Evolutionary conservation across 441 rosid genomes (phyloP).

Genomic region (Pelargonium hybrid): DNA sequence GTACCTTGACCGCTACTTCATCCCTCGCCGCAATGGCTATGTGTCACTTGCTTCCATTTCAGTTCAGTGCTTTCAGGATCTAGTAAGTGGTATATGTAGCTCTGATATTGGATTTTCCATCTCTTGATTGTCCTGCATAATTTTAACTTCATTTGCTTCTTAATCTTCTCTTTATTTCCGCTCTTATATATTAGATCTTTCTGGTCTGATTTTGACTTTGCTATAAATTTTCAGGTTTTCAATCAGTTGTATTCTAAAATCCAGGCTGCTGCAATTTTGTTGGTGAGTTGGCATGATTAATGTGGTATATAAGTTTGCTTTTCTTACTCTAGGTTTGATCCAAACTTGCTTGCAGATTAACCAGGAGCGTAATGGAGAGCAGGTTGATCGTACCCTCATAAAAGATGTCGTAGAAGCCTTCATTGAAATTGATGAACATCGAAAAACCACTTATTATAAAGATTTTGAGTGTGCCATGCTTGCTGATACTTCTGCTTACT

Average conservation of each 20-base stretch:
- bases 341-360: slow-evolving; percentile 17
- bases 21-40: slow-evolving; percentile 17
- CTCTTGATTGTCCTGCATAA: too few relatives aligned
- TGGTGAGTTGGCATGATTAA: slow-evolving; percentile 15
- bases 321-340: background rate
- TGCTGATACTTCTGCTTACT: slow-evolving; percentile 21
- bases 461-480: slow-evolving; percentile 28
- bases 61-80: slow-evolving; percentile 19
- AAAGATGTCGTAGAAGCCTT: slow-evolving; percentile 23
- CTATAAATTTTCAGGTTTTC: slow-evolving; percentile 22
- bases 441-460: slow-evolving; percentile 17
- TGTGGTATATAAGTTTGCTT: background rate
- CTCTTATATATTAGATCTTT: background rate
- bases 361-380: slow-evolving; percentile 24
- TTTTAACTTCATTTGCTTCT: background rate
- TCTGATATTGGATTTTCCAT: too few relatives aligned
- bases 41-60: slow-evolving; percentile 18
- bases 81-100: slow-evolving; percentile 16
- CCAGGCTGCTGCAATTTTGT: slow-evolving; percentile 17
- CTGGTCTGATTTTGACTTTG: background rate
- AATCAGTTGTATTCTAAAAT: slow-evolving; percentile 16
- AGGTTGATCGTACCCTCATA: slow-evolving; percentile 18
- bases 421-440: slow-evolving; percentile 18
- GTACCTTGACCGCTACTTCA: slow-evolving; percentile 30
- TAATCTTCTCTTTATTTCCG: background rate